phyloP scores from a whole-genome alignment of 176 grass and related monocot genomes.

The Miscanthus lutarioriparius region DNA sequence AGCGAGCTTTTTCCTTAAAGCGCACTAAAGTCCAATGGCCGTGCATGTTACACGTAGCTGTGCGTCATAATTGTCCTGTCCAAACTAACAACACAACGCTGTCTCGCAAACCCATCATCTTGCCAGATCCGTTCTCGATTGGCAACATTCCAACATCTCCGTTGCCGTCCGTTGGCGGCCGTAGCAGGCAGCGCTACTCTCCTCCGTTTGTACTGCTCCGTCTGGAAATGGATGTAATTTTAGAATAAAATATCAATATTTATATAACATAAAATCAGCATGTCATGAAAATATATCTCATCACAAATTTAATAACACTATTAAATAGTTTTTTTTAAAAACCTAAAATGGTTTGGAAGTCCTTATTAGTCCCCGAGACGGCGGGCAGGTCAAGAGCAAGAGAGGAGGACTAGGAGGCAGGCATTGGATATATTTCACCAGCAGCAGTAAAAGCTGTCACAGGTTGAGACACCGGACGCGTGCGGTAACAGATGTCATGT shows the following conservation, averaged over 20 bases:
- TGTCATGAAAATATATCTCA: no score
- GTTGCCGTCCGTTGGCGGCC: background rate
- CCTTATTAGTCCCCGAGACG: no score
- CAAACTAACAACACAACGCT: background rate
- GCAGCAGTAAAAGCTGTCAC: background rate
- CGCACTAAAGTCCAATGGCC: slow-evolving; percentile 15
- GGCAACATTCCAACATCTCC: background rate
- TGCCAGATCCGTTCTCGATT: slow-evolving; percentile 10
- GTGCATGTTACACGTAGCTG: slow-evolving; percentile 12
- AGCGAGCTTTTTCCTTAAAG: slow-evolving; percentile 5
- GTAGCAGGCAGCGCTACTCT: background rate
- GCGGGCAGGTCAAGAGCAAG: no score
- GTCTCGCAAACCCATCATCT: background rate
- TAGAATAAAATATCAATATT: no score
- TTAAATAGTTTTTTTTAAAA: no score
- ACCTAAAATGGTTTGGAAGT: no score
- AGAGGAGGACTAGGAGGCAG: no score
- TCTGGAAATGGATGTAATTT: no score
- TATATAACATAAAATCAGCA: no score
- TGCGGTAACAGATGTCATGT: background rate
- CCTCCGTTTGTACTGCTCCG: background rate
- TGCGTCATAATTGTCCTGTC: slow-evolving; percentile 35
- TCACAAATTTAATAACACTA: no score
- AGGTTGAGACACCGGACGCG: background rate
- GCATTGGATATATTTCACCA: background rate